Evolutionary conservation across 805 yeast species (phyloP).

Genomic region (Ogataea naganishii): DNA sequence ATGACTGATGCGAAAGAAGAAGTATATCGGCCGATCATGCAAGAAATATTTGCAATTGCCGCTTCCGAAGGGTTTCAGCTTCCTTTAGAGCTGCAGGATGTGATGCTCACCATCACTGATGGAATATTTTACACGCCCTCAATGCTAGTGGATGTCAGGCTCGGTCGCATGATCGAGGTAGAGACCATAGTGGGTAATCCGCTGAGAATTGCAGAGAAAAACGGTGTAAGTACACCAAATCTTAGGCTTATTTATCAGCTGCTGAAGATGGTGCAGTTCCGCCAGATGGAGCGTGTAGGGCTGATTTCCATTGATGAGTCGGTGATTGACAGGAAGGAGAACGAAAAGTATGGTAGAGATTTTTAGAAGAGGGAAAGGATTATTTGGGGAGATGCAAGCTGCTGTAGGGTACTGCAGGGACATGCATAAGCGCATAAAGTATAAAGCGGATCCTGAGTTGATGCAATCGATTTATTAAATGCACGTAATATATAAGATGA

Average conservation of each 20-base stretch:
- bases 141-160: slow-evolving; percentile 34
- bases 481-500: too few relatives aligned
- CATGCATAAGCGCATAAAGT: too few relatives aligned
- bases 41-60: slow-evolving; percentile 35
- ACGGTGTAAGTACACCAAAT: slow-evolving; percentile 42
- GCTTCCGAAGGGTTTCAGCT: slow-evolving; percentile 33
- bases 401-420: too few relatives aligned
- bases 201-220: slow-evolving; percentile 25
- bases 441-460: too few relatives aligned
- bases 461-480: too few relatives aligned
- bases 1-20: slow-evolving; percentile 16
- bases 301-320: slow-evolving; percentile 22
- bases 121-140: slow-evolving; percentile 34
- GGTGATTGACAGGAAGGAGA: background rate
- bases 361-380: slow-evolving; percentile 1
- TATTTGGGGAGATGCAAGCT: too few relatives aligned
- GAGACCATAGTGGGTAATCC: slow-evolving; percentile 34
- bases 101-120: slow-evolving; percentile 26
- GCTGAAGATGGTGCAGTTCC: slow-evolving; percentile 50
- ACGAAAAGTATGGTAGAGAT: background rate
- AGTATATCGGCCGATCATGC: slow-evolving; percentile 29
- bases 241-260: slow-evolving; percentile 48
- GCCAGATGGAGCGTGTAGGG: slow-evolving; percentile 47
- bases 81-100: slow-evolving; percentile 23
- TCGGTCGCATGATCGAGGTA: slow-evolving; percentile 29